Evolutionary conservation across 106 monocot genomes (phyloP).

Genomic region (Ottelia alismoides): DNA sequence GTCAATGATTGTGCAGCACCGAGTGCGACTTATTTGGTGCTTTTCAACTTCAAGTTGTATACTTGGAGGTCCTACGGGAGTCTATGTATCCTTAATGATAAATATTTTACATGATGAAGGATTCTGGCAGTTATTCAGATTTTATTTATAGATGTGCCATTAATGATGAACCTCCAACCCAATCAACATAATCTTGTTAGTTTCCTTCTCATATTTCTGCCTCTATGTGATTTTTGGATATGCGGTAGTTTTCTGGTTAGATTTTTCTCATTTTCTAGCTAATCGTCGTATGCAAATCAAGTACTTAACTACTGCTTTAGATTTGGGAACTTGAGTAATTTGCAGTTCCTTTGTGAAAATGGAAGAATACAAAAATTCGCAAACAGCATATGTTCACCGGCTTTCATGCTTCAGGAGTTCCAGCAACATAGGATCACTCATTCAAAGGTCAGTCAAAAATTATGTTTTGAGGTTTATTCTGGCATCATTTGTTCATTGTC

Average conservation of each 20-base stretch:
- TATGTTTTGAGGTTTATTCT: no score
- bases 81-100: slow-evolving; percentile 95
- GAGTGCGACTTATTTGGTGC: slow-evolving; percentile 22
- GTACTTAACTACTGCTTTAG: slow-evolving; percentile 48
- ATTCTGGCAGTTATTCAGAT: neutral
- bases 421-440: no score
- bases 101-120: neutral
- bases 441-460: no score
- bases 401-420: slow-evolving; percentile 82
- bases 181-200: no score
- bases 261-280: no score
- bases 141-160: neutral
- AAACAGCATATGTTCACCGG: slow-evolving; percentile 93
- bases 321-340: slow-evolving; percentile 83
- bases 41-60: slow-evolving; percentile 82
- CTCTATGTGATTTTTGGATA: no score
- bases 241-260: no score
- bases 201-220: no score
- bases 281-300: no score
- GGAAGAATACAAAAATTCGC: slow-evolving; percentile 97
- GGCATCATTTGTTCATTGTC: no score
- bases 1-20: slow-evolving; percentile 40
- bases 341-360: slow-evolving; percentile 96
- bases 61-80: slow-evolving; percentile 78
- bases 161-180: neutral